Evolutionary conservation across 1,139 yeast genomes (phyloP).

Genomic region (Yamadazyma siamensis): DNA sequence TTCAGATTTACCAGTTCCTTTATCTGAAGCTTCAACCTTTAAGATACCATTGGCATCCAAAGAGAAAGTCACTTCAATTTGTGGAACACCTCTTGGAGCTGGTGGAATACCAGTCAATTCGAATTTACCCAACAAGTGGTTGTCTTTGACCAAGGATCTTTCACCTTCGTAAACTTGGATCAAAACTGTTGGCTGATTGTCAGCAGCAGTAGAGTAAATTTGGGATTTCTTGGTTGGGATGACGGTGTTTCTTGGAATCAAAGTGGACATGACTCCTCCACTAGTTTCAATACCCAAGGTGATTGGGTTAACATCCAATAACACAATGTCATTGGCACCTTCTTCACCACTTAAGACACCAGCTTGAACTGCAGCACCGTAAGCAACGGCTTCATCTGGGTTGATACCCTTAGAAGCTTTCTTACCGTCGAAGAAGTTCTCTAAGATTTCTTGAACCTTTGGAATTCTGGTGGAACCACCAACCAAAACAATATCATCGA

Average conservation of each 20-base stretch:
- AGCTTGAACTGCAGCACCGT: conserved; percentile 72
- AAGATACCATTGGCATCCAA: conserved; percentile 49
- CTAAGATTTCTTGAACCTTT: conserved; percentile 88
- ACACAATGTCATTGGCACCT: conserved; percentile 47
- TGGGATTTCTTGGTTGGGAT: conserved; percentile 49
- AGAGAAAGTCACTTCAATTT: conserved; percentile 45
- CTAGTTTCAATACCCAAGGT: conserved; percentile 50
- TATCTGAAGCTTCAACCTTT: conserved; percentile 45
- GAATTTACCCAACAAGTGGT: conserved; percentile 44
- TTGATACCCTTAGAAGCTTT: conserved; percentile 93
- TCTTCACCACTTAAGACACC: conserved; percentile 85
- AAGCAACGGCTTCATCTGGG: conserved; percentile 73
- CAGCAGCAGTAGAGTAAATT: conserved; percentile 47
- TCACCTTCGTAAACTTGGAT: conserved; percentile 49
- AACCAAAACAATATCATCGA: conserved; percentile 89
- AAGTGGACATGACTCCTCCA: conserved; percentile 49
- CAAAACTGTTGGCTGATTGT: conserved; percentile 47
- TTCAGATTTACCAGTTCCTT: conserved; percentile 69
- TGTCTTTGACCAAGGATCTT: conserved; percentile 46
- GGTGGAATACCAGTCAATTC: conserved; percentile 49
- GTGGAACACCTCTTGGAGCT: conserved; percentile 50
- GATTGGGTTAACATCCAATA: conserved; percentile 48
- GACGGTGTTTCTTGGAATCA: conserved; percentile 47
- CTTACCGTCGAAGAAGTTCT: conserved; percentile 85
- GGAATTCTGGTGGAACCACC: conserved; percentile 99